Conservation (phyloP, 257 asterid species). For the Osmanthus fragrans region DNA sequence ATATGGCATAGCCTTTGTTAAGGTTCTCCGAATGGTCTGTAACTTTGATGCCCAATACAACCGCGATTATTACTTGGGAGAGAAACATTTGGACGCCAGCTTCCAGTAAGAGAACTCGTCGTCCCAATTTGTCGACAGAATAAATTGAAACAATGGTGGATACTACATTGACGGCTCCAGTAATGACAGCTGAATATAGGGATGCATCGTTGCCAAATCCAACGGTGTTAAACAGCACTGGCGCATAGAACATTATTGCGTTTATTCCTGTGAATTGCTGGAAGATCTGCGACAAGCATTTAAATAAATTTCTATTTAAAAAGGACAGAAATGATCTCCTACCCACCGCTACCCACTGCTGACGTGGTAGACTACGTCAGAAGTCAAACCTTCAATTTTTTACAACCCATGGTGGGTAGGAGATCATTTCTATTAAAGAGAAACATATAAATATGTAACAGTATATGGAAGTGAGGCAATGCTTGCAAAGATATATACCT, state of each 20-base stretch:
- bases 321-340: too few species aligned
- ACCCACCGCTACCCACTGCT: too few species aligned
- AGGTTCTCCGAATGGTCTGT: slow-evolving; percentile 58
- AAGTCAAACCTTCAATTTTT: too few species aligned
- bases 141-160: slow-evolving; percentile 77
- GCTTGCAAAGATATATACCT: slow-evolving; percentile 36
- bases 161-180: slow-evolving; percentile 78
- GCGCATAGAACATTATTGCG: slow-evolving; percentile 92
- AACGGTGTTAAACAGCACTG: slow-evolving; percentile 71
- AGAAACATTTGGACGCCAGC: slow-evolving; percentile 88
- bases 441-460: too few species aligned
- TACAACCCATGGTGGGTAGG: too few species aligned
- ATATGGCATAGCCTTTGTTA: slow-evolving; percentile 56
- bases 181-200: slow-evolving; percentile 76
- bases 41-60: slow-evolving; percentile 62
- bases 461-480: too few species aligned
- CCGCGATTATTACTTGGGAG: slow-evolving; percentile 67
- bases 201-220: slow-evolving; percentile 78
- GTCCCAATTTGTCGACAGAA: slow-evolving; percentile 76
- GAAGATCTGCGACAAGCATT: slow-evolving; percentile 50
- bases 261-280: slow-evolving; percentile 90
- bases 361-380: too few species aligned
- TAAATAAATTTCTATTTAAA: too few species aligned
- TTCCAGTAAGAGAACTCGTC: slow-evolving; percentile 62
- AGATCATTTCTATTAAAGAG: too few species aligned